Evolutionary conservation across 2,329 filamentous ascomycete genomes (phyloP), one percentile per base, ranked within the genome.

Genomic region (Alternaria postmessia): DNA sequence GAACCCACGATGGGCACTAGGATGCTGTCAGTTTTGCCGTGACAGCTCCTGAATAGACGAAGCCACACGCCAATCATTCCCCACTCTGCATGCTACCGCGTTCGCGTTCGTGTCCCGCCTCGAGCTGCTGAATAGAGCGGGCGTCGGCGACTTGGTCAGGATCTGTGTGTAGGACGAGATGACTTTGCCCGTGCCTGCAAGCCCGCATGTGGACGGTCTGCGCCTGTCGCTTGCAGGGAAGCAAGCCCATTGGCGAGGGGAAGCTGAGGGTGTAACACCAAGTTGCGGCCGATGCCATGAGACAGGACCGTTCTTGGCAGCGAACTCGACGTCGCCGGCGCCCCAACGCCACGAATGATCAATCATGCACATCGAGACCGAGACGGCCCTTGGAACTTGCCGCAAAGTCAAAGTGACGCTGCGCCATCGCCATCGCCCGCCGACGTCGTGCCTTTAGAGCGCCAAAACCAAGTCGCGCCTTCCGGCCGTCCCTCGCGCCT

Each of bases 301-400:
- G 57, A 55, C 64, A 61, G 66, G 60, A 54, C 53, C 14, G 42
- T 42, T 42, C 63, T 63, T 66, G 63, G 62, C 59, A 54, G 51
- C 39, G 57, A 54, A 54, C 47, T 66, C 52, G 56, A 65, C 62
- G 44, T 67, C 56, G 46, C 55, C 65, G 61, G 60, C 65, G 60
- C 63, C 61, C 60, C 51, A 66, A 65, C 69, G 70, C 70, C 69
- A 73, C 68, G 58, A 65, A 62, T 56, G 62, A 64, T 64, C 63
- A 64, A 70, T 63, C 52, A 69, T 69, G 68, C 67, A 60, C 60
- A 41, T 65, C 57, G 63, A 62, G 57, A 57, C 65, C 58, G 61
- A 62, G 57, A 55, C 63, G 58, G 60, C 67, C 64, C 57, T 57
- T 56, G 51, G 54, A 58, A 62, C 51, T 63, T 48, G 56, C 51